Conservation (phyloP, 768 basidiomycete genomes). For the Dacryopinax spathularia region DNA sequence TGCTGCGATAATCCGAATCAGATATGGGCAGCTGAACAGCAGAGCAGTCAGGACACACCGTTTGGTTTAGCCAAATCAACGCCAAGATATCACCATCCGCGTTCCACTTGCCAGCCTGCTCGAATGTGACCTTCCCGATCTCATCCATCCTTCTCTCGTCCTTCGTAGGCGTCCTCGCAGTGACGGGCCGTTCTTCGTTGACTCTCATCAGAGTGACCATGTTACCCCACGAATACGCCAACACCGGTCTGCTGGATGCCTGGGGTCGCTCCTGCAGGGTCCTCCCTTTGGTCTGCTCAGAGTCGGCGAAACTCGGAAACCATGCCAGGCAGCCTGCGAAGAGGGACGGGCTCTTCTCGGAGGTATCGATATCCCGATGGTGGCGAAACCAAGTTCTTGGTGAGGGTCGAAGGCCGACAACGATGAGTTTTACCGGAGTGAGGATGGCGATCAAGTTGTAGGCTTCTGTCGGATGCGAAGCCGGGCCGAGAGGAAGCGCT, state of each 20-base stretch:
- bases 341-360: slow-evolving; percentile 20
- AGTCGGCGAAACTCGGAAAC: slow-evolving; percentile 49
- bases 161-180: slow-evolving; percentile 35
- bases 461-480: slow-evolving; percentile 57
- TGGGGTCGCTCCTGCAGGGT: neutral
- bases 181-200: slow-evolving; percentile 28
- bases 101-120: slow-evolving; percentile 44
- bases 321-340: slow-evolving; percentile 55
- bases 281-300: slow-evolving; percentile 4
- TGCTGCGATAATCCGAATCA: slow-evolving; percentile 34
- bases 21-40: neutral
- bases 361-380: slow-evolving; percentile 37
- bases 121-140: slow-evolving; percentile 49
- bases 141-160: slow-evolving; percentile 23
- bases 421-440: slow-evolving; percentile 78
- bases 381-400: slow-evolving; percentile 86
- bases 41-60: slow-evolving; percentile 42
- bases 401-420: slow-evolving; percentile 82
- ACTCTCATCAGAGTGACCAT: slow-evolving; percentile 51
- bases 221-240: slow-evolving; percentile 79
- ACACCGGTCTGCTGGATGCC: slow-evolving; percentile 32
- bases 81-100: slow-evolving; percentile 51
- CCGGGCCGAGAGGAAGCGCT: slow-evolving; percentile 66
- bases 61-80: slow-evolving; percentile 75
- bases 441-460: slow-evolving; percentile 74